phyloP scores from a whole-genome alignment of 2,329 filamentous ascomycete species.

The Aspergillus pseudoglaucus region DNA sequence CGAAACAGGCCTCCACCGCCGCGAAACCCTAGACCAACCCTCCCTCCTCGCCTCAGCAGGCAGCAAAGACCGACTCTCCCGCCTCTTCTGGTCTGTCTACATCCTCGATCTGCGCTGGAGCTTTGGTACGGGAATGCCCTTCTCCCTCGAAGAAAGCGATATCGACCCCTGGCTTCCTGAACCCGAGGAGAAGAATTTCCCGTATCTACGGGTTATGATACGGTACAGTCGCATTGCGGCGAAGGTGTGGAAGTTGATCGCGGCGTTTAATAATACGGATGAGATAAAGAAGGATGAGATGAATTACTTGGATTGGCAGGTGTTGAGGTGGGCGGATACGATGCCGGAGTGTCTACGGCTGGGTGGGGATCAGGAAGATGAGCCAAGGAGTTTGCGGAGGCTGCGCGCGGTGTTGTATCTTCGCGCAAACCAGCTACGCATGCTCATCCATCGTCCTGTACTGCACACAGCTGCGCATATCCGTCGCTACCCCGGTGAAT shows the following conservation, averaged over 20 bases:
- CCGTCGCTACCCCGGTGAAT: constrained; percentile 63
- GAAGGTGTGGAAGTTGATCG: constrained; percentile 79
- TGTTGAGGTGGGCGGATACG: constrained; percentile 72
- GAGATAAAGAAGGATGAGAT: constrained; percentile 69
- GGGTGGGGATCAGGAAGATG: constrained; percentile 30
- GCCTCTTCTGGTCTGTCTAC: constrained; percentile 81
- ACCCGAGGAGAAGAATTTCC: constrained; percentile 51
- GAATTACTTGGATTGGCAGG: constrained; percentile 71
- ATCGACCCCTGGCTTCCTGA: constrained; percentile 73
- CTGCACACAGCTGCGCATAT: constrained; percentile 70
- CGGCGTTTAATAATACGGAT: constrained; percentile 58
- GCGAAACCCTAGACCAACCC: constrained; percentile 60
- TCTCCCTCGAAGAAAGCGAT: constrained; percentile 73
- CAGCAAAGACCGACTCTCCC: constrained; percentile 61
- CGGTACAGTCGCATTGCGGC: constrained; percentile 73
- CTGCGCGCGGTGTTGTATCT: constrained; percentile 78
- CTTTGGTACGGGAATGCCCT: constrained; percentile 80
- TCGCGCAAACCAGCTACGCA: constrained; percentile 82
- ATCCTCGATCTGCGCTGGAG: constrained; percentile 83
- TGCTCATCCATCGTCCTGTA: constrained; percentile 79
- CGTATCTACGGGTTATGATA: constrained; percentile 82
- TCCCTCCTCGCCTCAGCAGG: constrained; percentile 54
- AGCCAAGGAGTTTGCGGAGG: constrained; percentile 59
- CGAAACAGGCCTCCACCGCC: constrained; percentile 74
- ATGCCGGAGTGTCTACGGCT: constrained; percentile 60